These are phyloP conservation scores for Penicillium sp. DNA, from an alignment of 2,329 filamentous ascomycete species.

Conservation along the genomic window DNA sequence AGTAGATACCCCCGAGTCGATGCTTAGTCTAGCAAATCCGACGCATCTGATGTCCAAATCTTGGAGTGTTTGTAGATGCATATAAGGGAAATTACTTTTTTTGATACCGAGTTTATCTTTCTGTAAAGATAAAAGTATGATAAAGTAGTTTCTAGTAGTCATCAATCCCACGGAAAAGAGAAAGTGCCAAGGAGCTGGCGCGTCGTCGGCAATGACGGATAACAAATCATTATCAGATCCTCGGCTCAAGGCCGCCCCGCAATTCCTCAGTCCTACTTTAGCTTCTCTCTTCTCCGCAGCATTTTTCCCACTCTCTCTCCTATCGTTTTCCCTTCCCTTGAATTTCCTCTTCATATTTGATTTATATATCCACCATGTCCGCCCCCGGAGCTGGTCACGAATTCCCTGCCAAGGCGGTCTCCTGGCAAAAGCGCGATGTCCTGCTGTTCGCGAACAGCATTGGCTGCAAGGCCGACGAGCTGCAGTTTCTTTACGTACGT, in stretches of 20 bases:
- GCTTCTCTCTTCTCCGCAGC: constrained; percentile 9
- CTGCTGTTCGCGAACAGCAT: constrained; percentile 91
- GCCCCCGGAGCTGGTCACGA: constrained; percentile 72
- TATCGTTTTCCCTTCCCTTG: neutral
- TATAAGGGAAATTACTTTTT: constrained; percentile 1
- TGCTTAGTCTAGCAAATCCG: constrained; percentile 49
- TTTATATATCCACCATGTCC: constrained; percentile 41
- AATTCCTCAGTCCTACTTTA: constrained; percentile 25
- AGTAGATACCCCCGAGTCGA: constrained; percentile 56
- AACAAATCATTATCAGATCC: constrained; percentile 32
- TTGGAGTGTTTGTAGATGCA: constrained; percentile 7
- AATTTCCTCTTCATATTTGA: neutral
- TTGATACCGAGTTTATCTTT: neutral
- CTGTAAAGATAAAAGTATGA: too few species aligned
- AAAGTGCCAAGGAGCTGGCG: constrained; percentile 16
- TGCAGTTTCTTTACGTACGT: constrained; percentile 87
- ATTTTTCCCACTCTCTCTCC: neutral
- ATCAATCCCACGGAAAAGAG: neutral
- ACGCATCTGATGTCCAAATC: constrained; percentile 32
- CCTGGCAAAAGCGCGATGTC: constrained; percentile 86
- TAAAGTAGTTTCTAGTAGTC: too few species aligned
- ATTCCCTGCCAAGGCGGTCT: constrained; percentile 74
- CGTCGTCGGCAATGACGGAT: constrained; percentile 21
- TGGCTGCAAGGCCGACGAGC: constrained; percentile 80
- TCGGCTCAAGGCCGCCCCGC: constrained; percentile 26